These are phyloP conservation scores for Syzygium aqueum DNA, from an alignment of 345 rosid species.

Conservation along the genomic window DNA sequence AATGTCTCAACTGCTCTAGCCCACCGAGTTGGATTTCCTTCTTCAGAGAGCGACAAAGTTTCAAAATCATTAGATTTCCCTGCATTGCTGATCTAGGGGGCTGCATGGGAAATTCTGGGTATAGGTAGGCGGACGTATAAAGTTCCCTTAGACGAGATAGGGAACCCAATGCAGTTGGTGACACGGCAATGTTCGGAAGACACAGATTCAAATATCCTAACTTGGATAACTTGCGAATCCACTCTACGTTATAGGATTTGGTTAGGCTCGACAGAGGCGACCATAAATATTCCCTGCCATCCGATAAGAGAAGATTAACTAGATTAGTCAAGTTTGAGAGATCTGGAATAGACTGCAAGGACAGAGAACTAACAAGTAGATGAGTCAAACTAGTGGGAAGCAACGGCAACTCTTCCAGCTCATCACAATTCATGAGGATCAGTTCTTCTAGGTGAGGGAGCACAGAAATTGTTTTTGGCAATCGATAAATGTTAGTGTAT, in stretches of 20 bases:
- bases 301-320: neutral
- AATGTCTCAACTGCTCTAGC: neutral
- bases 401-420: neutral
- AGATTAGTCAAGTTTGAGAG: neutral
- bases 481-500: rapidly evolving
- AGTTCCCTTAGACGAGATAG: no score
- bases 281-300: neutral
- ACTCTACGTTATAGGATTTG: neutral
- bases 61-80: neutral
- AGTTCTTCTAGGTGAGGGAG: neutral
- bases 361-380: neutral
- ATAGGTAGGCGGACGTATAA: neutral
- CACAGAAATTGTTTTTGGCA: neutral
- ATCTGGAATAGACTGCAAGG: neutral
- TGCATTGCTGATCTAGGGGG: neutral
- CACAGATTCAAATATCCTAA: neutral
- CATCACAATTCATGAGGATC: rapidly evolving
- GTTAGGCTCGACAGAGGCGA: rapidly evolving
- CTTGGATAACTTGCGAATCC: neutral
- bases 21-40: neutral
- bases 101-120: neutral
- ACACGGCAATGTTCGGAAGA: neutral
- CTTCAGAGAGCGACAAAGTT: neutral
- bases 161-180: neutral
- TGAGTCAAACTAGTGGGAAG: neutral